Evolutionary conservation across 108 stramenopile species (phyloP), one percentile per base, ranked within the genome.

Genomic region (Conticribra guillardii): DNA sequence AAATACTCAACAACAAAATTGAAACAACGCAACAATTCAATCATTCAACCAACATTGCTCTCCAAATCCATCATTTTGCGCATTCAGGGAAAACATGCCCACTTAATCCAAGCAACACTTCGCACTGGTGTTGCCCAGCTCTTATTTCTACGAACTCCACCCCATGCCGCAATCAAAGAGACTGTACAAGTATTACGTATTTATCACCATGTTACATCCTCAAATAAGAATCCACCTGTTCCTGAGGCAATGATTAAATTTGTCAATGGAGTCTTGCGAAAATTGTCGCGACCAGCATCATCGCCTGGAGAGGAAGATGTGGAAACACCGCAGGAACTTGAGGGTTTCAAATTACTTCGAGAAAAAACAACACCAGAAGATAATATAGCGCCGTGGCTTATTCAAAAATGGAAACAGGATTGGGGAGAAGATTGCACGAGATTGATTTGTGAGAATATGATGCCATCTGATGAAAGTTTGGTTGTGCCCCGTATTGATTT

Each of bases 251-350:
- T 86, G 64, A 87, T 89, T 28, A 87, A 81, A n/a, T 89, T 89
- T 84, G 90, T 82, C 0, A 94, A 94, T 81, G 93, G 89, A 18
- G 80, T 92, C 1, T 66, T 94, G 11, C 75, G 93, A 45, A 71
- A 82, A 15, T 51, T 94, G 5, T 79, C 82, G 11, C 61, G 83
- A 34, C 67, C 48, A 4, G 22, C 27, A 27, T 47, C 50, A 8
- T 31, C 31, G 24, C 33, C 31, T n/a, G 31, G 8, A 46, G 78
- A 80, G 56, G 80, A 76, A 16, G 48, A 50, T 3, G 70, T 52
- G 15, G 79, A 71, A 48, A 29, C 55, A 18, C 9, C 49, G 23
- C 27, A 59, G 16, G 81, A 48, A 9, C 52, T 54, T 11, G 57
- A 59, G 45, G 15, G 76, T 45, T 68, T 88, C 14, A 72, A 65